A percentile compares a stretch with the other conserved stretches of the same genome.
Evolutionary conservation across 306 rosid genomes (phyloP).

Genomic region (Glycyrrhiza uralensis): DNA sequence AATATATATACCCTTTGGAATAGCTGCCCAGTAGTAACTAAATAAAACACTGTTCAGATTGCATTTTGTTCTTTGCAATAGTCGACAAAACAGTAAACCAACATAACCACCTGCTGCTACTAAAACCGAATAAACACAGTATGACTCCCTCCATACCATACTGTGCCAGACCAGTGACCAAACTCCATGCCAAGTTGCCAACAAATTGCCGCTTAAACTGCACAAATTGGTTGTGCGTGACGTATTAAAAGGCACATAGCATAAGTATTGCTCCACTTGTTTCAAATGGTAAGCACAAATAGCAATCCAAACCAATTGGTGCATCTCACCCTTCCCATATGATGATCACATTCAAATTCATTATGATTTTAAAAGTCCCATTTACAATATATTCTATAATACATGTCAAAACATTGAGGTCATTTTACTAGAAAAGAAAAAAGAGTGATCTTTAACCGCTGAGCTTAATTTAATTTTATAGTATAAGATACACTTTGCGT

Average conservation of each 20-base stretch:
- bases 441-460: background rate
- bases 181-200: background rate
- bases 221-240: background rate
- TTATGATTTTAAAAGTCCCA: background rate
- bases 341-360: constrained; percentile 4
- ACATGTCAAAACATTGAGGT: background rate
- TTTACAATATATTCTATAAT: background rate
- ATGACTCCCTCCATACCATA: background rate
- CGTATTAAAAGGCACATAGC: constrained; percentile 5
- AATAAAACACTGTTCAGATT: background rate
- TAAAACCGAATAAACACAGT: background rate
- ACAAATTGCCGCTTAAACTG: background rate
- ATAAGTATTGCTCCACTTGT: background rate
- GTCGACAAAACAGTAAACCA: constrained; percentile 20
- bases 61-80: constrained; percentile 20
- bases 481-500: constrained; percentile 20
- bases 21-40: background rate
- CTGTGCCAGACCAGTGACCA: constrained; percentile 3
- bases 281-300: constrained; percentile 17
- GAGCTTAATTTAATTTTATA: constrained; percentile 13
- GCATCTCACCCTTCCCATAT: constrained; percentile 16
- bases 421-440: background rate
- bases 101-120: constrained; percentile 22
- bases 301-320: constrained; percentile 19
- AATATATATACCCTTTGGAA: background rate